phyloP scores from a whole-genome alignment of 495 filamentous ascomycete species.

The Penicillium crystallinum region DNA sequence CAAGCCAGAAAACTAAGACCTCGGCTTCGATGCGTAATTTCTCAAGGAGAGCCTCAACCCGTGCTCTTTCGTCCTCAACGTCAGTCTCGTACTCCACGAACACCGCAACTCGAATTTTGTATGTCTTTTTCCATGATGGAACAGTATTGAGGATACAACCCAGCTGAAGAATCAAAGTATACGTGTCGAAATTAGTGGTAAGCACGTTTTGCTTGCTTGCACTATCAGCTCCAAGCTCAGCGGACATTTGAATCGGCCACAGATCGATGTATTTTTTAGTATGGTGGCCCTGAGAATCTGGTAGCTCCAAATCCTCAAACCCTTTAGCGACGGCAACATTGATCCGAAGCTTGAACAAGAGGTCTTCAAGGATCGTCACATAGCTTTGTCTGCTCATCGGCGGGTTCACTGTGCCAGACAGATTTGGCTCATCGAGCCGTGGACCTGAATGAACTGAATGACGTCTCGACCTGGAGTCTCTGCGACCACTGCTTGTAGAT shows the following conservation, averaged over 20 bases:
- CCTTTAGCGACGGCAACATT: conserved; percentile 85
- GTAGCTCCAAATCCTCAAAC: conserved; percentile 71
- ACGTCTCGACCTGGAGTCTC: conserved; percentile 26
- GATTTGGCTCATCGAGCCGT: conserved; percentile 6
- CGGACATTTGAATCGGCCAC: conserved; percentile 83
- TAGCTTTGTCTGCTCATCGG: conserved; percentile 65
- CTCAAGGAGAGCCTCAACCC: conserved; percentile 70
- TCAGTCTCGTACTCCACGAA: conserved; percentile 90
- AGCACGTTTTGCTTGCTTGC: conserved; percentile 60
- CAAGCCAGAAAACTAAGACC: conserved; percentile 76
- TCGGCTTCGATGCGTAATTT: conserved; percentile 79
- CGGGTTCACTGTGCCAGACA: conserved; percentile 53
- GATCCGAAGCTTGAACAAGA: conserved; percentile 69
- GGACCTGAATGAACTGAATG: conserved; percentile 12
- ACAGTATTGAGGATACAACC: conserved; percentile 82
- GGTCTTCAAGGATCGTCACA: conserved; percentile 78
- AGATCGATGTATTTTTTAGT: conserved; percentile 79
- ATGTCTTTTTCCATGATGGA: conserved; percentile 74
- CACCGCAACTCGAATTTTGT: conserved; percentile 68
- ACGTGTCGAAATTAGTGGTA: conserved; percentile 90
- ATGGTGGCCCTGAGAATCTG: conserved; percentile 48
- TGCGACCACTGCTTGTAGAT: conserved; percentile 14
- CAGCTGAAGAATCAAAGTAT: conserved; percentile 80
- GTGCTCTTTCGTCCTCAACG: conserved; percentile 68
- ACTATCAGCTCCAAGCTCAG: conserved; percentile 63